phyloP scores from a whole-genome alignment of 2,329 filamentous ascomycete genomes.

The Neofusicoccum cordaticola region DNA sequence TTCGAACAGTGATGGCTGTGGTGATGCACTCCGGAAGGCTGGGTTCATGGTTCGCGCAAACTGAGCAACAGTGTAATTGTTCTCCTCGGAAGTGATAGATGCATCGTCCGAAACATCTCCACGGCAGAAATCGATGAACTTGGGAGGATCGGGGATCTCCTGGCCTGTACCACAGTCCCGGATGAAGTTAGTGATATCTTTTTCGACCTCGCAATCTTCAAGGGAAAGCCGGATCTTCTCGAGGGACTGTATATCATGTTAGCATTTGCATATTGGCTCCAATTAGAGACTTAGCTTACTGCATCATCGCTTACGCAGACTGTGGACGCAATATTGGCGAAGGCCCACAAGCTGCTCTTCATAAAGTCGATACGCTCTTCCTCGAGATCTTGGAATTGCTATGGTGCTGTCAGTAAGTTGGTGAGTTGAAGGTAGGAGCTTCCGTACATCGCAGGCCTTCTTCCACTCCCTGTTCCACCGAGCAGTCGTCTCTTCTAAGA shows the following conservation, averaged over 20 bases:
- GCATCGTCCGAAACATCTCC: slow-evolving; percentile 77
- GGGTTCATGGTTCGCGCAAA: slow-evolving; percentile 95
- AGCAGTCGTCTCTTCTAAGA: slow-evolving; percentile 89
- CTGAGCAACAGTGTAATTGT: slow-evolving; percentile 89
- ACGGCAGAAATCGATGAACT: slow-evolving; percentile 97
- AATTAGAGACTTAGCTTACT: slow-evolving; percentile 29
- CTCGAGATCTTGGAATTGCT: slow-evolving; percentile 98
- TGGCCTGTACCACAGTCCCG: slow-evolving; percentile 85
- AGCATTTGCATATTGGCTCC: slow-evolving; percentile 1
- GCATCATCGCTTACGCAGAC: slow-evolving; percentile 97
- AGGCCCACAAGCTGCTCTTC: slow-evolving; percentile 96
- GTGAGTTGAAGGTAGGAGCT: slow-evolving; percentile 9
- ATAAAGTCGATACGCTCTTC: slow-evolving; percentile 96
- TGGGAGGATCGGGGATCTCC: slow-evolving; percentile 94
- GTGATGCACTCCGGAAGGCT: slow-evolving; percentile 91
- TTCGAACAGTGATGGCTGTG: slow-evolving; percentile 88
- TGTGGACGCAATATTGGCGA: slow-evolving; percentile 94
- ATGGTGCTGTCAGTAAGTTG: not conserved
- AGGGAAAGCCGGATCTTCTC: slow-evolving; percentile 93
- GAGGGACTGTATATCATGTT: slow-evolving; percentile 59
- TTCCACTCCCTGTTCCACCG: slow-evolving; percentile 99
- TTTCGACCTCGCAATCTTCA: slow-evolving; percentile 95
- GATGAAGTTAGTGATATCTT: slow-evolving; percentile 88
- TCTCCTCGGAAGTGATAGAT: slow-evolving; percentile 82
- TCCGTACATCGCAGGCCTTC: slow-evolving; percentile 71